Conservation (phyloP, 306 rosid species). For the Calophaca sinica region DNA sequence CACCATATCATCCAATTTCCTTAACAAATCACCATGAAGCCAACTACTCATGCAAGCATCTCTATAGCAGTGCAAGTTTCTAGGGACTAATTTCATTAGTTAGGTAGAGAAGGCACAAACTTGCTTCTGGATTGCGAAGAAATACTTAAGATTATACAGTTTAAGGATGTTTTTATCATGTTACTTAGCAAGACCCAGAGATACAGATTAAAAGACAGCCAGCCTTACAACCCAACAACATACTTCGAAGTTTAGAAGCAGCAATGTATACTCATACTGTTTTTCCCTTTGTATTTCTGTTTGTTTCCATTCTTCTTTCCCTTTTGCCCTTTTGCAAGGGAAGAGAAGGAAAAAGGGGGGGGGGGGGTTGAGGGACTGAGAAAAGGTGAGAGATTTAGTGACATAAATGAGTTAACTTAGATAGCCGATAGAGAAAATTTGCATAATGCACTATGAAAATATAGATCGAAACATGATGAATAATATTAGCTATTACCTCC, state of each 20-base stretch:
- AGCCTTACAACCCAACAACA: slow-evolving; percentile 26
- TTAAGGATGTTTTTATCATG: slow-evolving; percentile 20
- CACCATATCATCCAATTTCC: slow-evolving; percentile 27
- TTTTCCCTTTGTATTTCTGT: not conserved
- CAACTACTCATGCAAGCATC: slow-evolving; percentile 25
- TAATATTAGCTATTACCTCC: slow-evolving; percentile 65
- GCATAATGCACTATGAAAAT: slow-evolving; percentile 24
- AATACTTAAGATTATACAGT: slow-evolving; percentile 9
- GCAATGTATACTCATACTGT: not conserved
- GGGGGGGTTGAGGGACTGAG: not conserved
- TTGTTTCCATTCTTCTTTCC: slow-evolving; percentile 12
- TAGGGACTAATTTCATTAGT: slow-evolving; percentile 3
- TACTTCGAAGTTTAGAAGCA: slow-evolving; percentile 4
- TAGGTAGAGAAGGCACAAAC: slow-evolving; percentile 35
- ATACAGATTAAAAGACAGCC: slow-evolving; percentile 8
- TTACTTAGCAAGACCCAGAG: slow-evolving; percentile 6
- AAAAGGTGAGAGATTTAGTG: not conserved
- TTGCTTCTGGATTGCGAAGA: slow-evolving; percentile 9
- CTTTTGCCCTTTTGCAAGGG: slow-evolving; percentile 11
- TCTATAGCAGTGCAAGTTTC: slow-evolving; percentile 11
- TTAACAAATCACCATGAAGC: slow-evolving; percentile 13
- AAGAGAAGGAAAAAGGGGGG: not conserved
- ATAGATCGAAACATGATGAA: slow-evolving; percentile 13
- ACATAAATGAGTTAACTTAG: slow-evolving; percentile 15
- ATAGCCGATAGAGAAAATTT: slow-evolving; percentile 31